Evolutionary conservation across 2,329 filamentous ascomycete genomes (phyloP), one percentile per base, ranked within the genome.

Genomic region (Hawksworthiomyces lignivorus): DNA sequence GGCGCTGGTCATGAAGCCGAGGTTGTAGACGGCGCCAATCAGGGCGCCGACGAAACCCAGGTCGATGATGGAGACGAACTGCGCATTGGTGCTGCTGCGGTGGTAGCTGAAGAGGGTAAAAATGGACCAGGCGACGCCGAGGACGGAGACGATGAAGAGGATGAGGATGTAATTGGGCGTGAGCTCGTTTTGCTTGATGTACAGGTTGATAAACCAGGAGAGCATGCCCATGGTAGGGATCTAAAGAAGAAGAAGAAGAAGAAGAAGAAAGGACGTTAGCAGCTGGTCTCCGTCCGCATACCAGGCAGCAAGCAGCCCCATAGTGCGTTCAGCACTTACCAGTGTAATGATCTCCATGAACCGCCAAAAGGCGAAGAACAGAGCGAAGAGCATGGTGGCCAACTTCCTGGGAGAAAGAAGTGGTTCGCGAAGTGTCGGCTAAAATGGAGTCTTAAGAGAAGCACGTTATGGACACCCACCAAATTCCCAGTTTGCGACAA

Each of bases 211-310:
- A 56, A 83, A 82, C 67, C 72, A 82, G 52, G 75, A 70, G 40
- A 82, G 72, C 73, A 83, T 81, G 62, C 79, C 78, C 60, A 83
- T 70, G 19, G 65, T 71, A 32, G 77, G 77, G 56, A 81, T 80
- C 78, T 82, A n/a, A 33, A 30, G 36, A 19, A 37, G 14, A 18
- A 14, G 4, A 2, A 2, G 37, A 37, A 34, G n/a, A 46, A 33
- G 11, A 20, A 26, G 2, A 39, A 5, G 7, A n/a, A 14, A 19
- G 3, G 9, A 5, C 15, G 15, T 17, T 17, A 33, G 15, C 30
- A 19, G 15, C 29, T 7, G 29, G 11, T 8, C 11, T 5, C 30
- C 9, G 21, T 4, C 40, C 12, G 33, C 4, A 37, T n/a, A n/a
- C n/a, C n/a, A n/a, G 14, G 27, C 27, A 22, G 20, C 14, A 3